Base-by-base conservation (phyloP, 1,139 yeast species). In the Debaryomycetaceae sp. region DNA sequence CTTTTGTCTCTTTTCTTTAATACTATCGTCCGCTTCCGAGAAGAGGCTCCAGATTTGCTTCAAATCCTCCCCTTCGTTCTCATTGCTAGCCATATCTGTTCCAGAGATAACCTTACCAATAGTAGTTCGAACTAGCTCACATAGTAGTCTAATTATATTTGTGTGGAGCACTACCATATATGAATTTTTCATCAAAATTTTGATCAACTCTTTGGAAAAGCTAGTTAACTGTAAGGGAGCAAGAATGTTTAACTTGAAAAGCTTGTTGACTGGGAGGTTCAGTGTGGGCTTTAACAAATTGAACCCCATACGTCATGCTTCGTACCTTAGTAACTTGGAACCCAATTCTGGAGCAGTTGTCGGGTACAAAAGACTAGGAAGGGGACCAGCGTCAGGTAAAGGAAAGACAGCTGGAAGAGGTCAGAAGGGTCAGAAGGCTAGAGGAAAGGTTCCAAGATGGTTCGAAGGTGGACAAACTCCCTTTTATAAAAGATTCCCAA, bases 401-500 rank as follows among this genome's bases (percentile, higher is more conserved):
- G 95, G 99, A 71, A 90, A 91, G 67, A 93, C 98, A 1, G 83
- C 98, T 4, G 96, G 97, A 42, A 80, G 99, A 64, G 99, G 99
- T 74, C 97, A 89, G 62, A 95, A 91, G 69, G 99, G 99, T 81
- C 99, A 93, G 65, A 91, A 91, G 69, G 97, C 98, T 11, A 81
- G 98, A 68, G 88, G 93, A 34, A 81, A 84, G 43, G 95, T 91
- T 22, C 93, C 91, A 47, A 81, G 86, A 50, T 89, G 96, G 93
- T 88, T 91, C 63, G 99, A 93, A 73, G 99, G 99, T 80, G 99
- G 99, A 60, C 99, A 93, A 65, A 93, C 99, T 1, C 98, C 98
- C 23, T 84, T 84, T 57, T 87, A 83, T 60, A 87, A 87, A 64
- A 71, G 90, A 49, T 89, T 90, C 65, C 98, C 98, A 43, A 91